phyloP scores from a whole-genome alignment of 2,329 filamentous ascomycete species.

The Fusarium sublunatum region DNA sequence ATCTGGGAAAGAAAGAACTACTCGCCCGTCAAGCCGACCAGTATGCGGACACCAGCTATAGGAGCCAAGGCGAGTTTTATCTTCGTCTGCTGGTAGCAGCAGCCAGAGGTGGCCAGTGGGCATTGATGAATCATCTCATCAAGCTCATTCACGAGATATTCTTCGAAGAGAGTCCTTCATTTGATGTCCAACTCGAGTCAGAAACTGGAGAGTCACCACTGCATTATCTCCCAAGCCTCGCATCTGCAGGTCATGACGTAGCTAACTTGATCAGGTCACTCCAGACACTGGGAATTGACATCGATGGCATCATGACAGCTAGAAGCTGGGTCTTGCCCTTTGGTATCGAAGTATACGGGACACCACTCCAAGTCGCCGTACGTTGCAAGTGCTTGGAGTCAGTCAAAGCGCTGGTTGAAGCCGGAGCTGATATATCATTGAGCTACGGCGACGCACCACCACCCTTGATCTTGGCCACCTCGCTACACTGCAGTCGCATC shows the following conservation, averaged over 20 bases:
- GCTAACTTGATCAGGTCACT: background rate
- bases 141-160: background rate
- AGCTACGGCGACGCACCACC: background rate
- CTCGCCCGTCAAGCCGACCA: background rate
- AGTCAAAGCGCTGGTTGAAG: background rate
- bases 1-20: background rate
- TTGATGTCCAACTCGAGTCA: background rate
- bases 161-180: background rate
- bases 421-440: background rate
- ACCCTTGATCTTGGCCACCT: background rate
- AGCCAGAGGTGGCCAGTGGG: background rate
- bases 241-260: background rate
- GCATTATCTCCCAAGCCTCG: background rate
- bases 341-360: background rate
- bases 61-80: background rate
- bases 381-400: background rate
- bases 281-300: background rate
- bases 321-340: background rate
- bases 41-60: background rate
- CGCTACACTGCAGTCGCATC: background rate
- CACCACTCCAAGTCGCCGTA: background rate
- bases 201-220: background rate
- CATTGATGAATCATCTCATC: background rate
- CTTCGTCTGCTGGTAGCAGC: background rate
- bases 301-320: background rate